Conservation (phyloP, 148 eudicot genomes). For the Drosera capensis region DNA sequence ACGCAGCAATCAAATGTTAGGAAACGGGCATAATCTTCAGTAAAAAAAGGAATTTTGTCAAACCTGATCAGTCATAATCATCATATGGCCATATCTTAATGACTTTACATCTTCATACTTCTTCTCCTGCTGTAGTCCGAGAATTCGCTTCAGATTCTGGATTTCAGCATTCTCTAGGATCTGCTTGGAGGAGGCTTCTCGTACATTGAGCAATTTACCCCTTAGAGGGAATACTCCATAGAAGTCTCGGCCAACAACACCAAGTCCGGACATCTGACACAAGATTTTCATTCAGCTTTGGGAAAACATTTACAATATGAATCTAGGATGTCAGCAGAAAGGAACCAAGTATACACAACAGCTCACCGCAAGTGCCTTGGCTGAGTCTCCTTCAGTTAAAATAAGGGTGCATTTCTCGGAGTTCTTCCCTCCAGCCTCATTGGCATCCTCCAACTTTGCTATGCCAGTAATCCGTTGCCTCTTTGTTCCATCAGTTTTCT, state of each 20-base stretch:
- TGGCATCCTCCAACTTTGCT: conserved; percentile 72
- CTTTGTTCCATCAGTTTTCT: conserved; percentile 85
- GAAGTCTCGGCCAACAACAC: conserved; percentile 45
- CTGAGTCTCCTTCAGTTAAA: conserved; percentile 97
- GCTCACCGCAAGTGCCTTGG: conserved; percentile 89
- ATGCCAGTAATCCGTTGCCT: conserved; percentile 35
- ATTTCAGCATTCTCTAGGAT: conserved; percentile 70
- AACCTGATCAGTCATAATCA: conserved; percentile 99
- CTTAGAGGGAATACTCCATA: conserved; percentile 90
- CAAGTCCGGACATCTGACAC: conserved; percentile 61
- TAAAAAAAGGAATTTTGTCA: background rate
- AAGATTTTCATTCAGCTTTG: background rate
- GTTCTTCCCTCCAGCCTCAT: conserved; percentile 53
- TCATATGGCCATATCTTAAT: conserved; percentile 84
- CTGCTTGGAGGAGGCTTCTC: conserved; percentile 90
- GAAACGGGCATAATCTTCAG: background rate
- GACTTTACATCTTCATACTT: conserved; percentile 45
- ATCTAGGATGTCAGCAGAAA: background rate
- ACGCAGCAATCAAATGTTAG: background rate
- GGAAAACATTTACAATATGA: background rate
- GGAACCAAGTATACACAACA: background rate
- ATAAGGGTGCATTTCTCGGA: conserved; percentile 76
- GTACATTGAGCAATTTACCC: conserved; percentile 91
- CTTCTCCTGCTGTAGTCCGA: conserved; percentile 80
- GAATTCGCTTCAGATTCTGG: conserved; percentile 55